A percentile compares a stretch with the other conserved stretches of the same genome.
phyloP scores from a whole-genome alignment of 2,329 filamentous ascomycete species.

The Clonostachys sp. region DNA sequence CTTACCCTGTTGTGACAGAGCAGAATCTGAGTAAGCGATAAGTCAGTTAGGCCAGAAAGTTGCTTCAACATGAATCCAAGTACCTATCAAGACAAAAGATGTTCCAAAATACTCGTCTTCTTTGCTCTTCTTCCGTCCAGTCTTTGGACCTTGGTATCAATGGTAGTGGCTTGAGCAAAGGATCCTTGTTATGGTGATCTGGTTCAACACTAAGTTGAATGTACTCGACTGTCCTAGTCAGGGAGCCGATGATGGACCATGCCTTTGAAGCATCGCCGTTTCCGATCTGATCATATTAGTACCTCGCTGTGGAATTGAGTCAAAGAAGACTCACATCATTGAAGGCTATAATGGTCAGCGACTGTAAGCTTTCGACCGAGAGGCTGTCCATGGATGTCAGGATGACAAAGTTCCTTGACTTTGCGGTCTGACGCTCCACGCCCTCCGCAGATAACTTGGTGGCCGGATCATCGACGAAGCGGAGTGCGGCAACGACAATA shows the following conservation, averaged over 20 bases:
- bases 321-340: conserved; percentile 19
- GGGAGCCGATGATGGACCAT: conserved; percentile 20
- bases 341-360: conserved; percentile 28
- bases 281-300: conserved; percentile 13
- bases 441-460: conserved; percentile 9
- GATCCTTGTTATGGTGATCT: conserved; percentile 6
- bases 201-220: conserved; percentile 19
- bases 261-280: conserved; percentile 14
- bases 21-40: conserved; percentile 8
- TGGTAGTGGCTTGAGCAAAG: conserved; percentile 14
- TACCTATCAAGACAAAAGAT: conserved; percentile 23
- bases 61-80: background rate
- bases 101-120: conserved; percentile 23
- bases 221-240: conserved; percentile 21
- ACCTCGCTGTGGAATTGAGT: background rate
- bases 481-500: conserved; percentile 19
- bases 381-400: conserved; percentile 23
- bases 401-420: conserved; percentile 15
- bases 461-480: conserved; percentile 14
- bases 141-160: conserved; percentile 16
- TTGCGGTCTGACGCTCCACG: conserved; percentile 5
- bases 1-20: conserved; percentile 13
- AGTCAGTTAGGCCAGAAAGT: too few relatives aligned
- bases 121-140: conserved; percentile 23
- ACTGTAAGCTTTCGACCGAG: conserved; percentile 27